Base-by-base conservation (phyloP, 805 yeast genomes). In the Ogataea saltuana region DNA sequence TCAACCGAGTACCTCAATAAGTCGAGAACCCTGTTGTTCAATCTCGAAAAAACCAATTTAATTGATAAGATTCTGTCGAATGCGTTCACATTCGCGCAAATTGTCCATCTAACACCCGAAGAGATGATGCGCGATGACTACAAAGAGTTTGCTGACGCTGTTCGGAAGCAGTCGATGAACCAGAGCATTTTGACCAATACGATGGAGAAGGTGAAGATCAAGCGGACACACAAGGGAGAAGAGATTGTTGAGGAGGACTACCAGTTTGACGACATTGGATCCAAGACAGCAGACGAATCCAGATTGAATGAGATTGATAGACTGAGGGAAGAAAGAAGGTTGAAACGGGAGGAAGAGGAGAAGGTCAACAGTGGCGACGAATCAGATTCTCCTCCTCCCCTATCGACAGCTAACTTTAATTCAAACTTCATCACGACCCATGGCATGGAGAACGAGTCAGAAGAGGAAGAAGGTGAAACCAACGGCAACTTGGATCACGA, bases 191-290 rank as follows among this genome's bases (percentile, higher is more conserved):
- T 89, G 38, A 81, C 81, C 32, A 52, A 47, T 25, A 54, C 46
- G 1, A 35, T 51, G 26, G 58, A 57, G 41, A 78, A 72, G 23
- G 88, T 88, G 13, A 74, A 81, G 33, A 78, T 87, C 51, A 73
- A 88, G 52, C 74, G 88, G 55, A 87, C 96, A 3, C 96, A 88
- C 60, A 86, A 85, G 61, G 96, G 97, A 19, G 96, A 89, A 48
- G 90, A 85, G 57, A 61, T 85, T n/a, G 73, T 87, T 5, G 95
- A 85, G 31, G 77, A 72, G 18, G 76, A 71, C 29, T 61, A 59
- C 36, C 61, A 59, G 27, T 56, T 59, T 46, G 58, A 55, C 40
- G 55, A 55, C 35, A 39, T 53, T 9, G 49, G 32, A 8, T 44
- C 55, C 5, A 42, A 44, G 36, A 45, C 46, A 27, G 55, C 51